Percentiles rank a stretch among this genome's conserved stretches.
These are phyloP conservation scores for Balansia obtecta DNA, from an alignment of 2,329 filamentous ascomycete genomes.

Conservation along the genomic window DNA sequence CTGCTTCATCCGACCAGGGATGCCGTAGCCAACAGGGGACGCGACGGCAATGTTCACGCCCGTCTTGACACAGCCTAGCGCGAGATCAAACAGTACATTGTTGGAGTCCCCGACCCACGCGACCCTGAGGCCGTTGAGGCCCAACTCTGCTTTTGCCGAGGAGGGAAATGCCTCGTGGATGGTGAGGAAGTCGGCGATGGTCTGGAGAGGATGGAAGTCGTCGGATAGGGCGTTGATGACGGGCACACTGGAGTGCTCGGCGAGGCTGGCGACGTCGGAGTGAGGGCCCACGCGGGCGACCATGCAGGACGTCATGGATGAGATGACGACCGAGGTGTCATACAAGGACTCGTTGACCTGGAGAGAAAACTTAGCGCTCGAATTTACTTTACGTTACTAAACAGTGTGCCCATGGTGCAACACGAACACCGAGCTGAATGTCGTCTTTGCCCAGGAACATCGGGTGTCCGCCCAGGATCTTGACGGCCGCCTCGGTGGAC, in stretches of 20 bases:
- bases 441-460: conserved; percentile 97
- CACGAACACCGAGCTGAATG: conserved; percentile 77
- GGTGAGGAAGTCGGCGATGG: conserved; percentile 86
- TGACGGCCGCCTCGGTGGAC: conserved; percentile 82
- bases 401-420: neutral
- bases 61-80: conserved; percentile 75
- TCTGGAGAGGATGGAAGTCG: conserved; percentile 87
- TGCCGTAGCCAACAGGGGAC: conserved; percentile 72
- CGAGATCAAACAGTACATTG: conserved; percentile 91
- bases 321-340: conserved; percentile 84
- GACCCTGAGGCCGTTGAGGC: conserved; percentile 73
- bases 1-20: conserved; percentile 60
- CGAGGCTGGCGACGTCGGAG: conserved; percentile 58
- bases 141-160: conserved; percentile 37
- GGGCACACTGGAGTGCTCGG: conserved; percentile 61
- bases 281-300: conserved; percentile 69
- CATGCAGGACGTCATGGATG: conserved; percentile 81
- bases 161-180: conserved; percentile 65
- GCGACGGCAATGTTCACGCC: conserved; percentile 81
- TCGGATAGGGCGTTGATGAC: conserved; percentile 84
- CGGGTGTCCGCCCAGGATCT: conserved; percentile 78
- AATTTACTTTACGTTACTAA: neutral
- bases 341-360: conserved; percentile 88
- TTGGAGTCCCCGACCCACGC: conserved; percentile 96
- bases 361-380: neutral